Base-by-base conservation (phyloP, 2,329 filamentous ascomycete genomes). In the Penicillium hesseltinei region DNA sequence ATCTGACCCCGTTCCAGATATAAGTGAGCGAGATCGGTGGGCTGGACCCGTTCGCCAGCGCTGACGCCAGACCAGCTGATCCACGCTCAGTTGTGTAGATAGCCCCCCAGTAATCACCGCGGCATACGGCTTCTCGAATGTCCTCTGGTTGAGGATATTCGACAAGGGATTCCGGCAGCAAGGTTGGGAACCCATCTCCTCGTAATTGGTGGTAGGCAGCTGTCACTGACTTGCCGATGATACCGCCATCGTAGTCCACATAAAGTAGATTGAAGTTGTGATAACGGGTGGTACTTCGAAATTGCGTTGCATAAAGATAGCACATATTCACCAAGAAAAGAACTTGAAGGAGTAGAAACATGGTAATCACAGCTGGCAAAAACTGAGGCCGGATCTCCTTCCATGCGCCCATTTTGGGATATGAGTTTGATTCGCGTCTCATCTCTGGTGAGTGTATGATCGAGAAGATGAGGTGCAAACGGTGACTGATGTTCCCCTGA, bases 181-280 rank as follows among this genome's bases (percentile, higher is more conserved):
- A n/a, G 5, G 47, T 56, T 8, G 53, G 53, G 13, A 56, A 56
- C 7, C 19, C n/a, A 13, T 51, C 39, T n/a, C 46, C 53, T 8
- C 4, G 53, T 10, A 56, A 11, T 5, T 43, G 21, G 1, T 51
- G 33, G 48, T 73, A 73, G 5, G 71, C 67, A 5, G 57, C 58
- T 9, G 61, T 54, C 2, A 73, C 59, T 0, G 71, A 67, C 15
- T 63, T 50, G 3, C 69, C 71, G 15, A 74, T 62, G 2, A 65
- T 56, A 21, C 66, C 69, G 9, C 61, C 63, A 35, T 73, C 71
- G 47, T 71, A 73, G 58, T 73, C 69, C 36, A 73, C 70, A 55
- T 70, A 67, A 2, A 65, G 63, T 15, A 72, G 31, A 10, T 63
- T 65, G 43, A 73, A 51, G 45, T 66, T 66, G 59, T 72, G 69